These are phyloP conservation scores for Limtongozyma cylindracea DNA, from an alignment of 805 yeast species.

Conservation along the genomic window DNA sequence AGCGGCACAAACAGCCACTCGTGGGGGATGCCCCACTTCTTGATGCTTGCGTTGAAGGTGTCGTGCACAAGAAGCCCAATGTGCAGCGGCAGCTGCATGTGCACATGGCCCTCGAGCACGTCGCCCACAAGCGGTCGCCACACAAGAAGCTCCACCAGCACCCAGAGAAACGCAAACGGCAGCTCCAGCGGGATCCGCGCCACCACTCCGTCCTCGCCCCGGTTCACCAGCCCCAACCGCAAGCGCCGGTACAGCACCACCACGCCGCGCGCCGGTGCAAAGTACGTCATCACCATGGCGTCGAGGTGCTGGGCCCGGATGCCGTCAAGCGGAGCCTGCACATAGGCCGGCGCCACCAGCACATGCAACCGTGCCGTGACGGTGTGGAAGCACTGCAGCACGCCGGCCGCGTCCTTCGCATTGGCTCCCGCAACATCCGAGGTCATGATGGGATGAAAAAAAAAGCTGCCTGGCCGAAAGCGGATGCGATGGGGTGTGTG, in stretches of 20 bases:
- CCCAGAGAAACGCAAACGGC: conserved; percentile 81
- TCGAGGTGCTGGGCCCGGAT: conserved; percentile 74
- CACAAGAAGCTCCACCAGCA: conserved; percentile 52
- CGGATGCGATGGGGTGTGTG: too few species aligned
- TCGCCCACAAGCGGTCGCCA: conserved; percentile 92
- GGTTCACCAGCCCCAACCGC: conserved; percentile 4
- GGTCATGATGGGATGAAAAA: too few species aligned
- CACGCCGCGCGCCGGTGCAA: conserved; percentile 50
- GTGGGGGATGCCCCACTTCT: conserved; percentile 62
- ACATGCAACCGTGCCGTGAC: conserved; percentile 43
- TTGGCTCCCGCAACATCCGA: too few species aligned
- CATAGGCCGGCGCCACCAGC: conserved; percentile 69
- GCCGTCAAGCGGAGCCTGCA: conserved; percentile 49
- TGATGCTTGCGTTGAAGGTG: conserved; percentile 84
- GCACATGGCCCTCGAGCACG: conserved; percentile 59
- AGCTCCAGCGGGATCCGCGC: conserved; percentile 54
- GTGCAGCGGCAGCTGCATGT: conserved; percentile 88
- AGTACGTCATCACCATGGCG: conserved; percentile 69
- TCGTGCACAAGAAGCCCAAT: conserved; percentile 80
- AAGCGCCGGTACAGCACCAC: conserved; percentile 59
- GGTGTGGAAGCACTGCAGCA: conserved; percentile 45
- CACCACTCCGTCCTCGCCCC: neutral
- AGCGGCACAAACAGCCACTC: conserved; percentile 69
- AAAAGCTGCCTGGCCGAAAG: too few species aligned
- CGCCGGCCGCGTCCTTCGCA: conserved; percentile 14